Conservation (phyloP, 768 basidiomycete genomes). For the Pleurotus salmoneostramineus region DNA sequence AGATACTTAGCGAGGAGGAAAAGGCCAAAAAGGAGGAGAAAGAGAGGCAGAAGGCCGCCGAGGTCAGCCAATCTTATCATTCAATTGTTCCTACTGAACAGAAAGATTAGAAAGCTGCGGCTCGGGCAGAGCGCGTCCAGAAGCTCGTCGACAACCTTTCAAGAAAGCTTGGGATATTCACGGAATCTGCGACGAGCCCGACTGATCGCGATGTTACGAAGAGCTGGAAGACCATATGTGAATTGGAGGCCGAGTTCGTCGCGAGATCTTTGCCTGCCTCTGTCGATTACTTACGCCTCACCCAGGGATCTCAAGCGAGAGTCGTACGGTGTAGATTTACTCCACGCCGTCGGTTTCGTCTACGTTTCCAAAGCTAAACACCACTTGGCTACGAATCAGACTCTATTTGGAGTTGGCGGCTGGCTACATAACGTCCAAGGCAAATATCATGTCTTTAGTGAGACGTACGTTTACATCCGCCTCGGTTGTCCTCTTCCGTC, state of each 20-base stretch:
- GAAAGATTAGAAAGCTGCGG: conserved; percentile 64
- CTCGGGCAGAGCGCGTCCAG: conserved; percentile 68
- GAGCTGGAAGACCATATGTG: conserved; percentile 77
- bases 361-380: conserved; percentile 83
- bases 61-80: conserved; percentile 47
- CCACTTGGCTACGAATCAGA: conserved; percentile 68
- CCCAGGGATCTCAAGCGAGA: conserved; percentile 79
- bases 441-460: conserved; percentile 91
- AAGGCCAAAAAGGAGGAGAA: conserved; percentile 73
- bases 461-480: conserved; percentile 61
- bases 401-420: conserved; percentile 81
- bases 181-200: conserved; percentile 73
- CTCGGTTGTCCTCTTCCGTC: neutral
- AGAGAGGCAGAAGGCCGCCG: conserved; percentile 57
- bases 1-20: conserved; percentile 64
- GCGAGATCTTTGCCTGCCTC: conserved; percentile 5
- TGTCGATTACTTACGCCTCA: conserved; percentile 4
- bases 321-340: conserved; percentile 82
- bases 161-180: conserved; percentile 82
- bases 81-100: conserved; percentile 1
- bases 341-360: conserved; percentile 84
- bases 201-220: conserved; percentile 63
- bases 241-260: conserved; percentile 78
- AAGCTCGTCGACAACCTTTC: conserved; percentile 78
- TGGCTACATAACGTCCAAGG: conserved; percentile 93